phyloP scores from a whole-genome alignment of 371 early-diverging fungal genomes.

The Encephalitozoon cuniculi region DNA sequence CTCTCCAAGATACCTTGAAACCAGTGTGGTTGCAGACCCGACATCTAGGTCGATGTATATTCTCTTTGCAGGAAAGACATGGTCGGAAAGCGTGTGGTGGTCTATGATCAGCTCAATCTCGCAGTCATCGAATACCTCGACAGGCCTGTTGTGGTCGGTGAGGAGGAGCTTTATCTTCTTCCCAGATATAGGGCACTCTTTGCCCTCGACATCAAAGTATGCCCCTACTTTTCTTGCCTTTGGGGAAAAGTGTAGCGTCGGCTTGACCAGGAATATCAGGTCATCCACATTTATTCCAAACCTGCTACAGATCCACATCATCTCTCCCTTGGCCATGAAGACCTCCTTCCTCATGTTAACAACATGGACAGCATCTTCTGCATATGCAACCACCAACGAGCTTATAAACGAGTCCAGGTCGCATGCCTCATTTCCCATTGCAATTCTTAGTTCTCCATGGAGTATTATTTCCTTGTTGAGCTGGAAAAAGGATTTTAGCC shows the following conservation, averaged over 20 bases:
- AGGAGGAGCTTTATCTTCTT: conserved; percentile 43
- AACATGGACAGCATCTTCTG: conserved; percentile 52
- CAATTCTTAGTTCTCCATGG: conserved; percentile 23
- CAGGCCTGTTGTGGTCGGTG: conserved; percentile 50
- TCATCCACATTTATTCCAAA: conserved; percentile 48
- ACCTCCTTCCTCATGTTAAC: conserved; percentile 56
- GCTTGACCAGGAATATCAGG: conserved; percentile 55
- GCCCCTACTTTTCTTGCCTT: conserved; percentile 30
- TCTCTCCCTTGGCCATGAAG: conserved; percentile 57
- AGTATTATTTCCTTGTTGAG: conserved; percentile 19
- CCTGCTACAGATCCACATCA: conserved; percentile 39
- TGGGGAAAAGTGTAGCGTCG: conserved; percentile 5
- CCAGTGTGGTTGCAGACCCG: conserved; percentile 45
- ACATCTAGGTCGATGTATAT: conserved; percentile 51
- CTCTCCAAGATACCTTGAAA: conserved; percentile 49
- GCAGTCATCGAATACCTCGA: conserved; percentile 28
- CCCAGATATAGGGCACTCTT: conserved; percentile 3
- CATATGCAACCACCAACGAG: conserved; percentile 51
- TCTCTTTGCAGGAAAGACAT: conserved; percentile 7
- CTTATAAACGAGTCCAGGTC: conserved; percentile 60
- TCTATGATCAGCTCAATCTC: conserved; percentile 49
- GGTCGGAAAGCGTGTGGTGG: conserved; percentile 32
- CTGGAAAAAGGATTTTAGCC: conserved; percentile 35
- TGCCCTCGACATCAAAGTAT: conserved; percentile 4
- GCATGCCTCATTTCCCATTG: conserved; percentile 58